phyloP scores from a whole-genome alignment of 2,329 filamentous ascomycete species.

The Thelonectria rubi region DNA sequence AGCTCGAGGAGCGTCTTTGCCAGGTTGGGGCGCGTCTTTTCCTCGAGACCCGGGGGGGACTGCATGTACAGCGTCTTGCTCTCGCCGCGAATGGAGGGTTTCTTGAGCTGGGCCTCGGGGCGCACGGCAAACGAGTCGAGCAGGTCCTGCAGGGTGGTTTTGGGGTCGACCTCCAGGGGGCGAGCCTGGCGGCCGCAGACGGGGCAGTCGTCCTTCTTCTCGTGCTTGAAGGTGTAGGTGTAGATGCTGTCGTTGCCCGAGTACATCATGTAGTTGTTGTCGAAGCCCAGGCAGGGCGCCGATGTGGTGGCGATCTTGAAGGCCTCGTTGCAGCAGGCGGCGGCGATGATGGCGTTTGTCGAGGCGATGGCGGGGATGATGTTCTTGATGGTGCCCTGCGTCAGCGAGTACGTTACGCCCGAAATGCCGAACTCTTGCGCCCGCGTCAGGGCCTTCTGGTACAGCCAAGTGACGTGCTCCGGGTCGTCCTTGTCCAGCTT shows the following conservation, averaged over 20 bases:
- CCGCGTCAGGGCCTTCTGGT: conserved; percentile 81
- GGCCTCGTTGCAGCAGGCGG: conserved; percentile 95
- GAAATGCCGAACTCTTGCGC: conserved; percentile 89
- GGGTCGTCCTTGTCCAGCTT: conserved; percentile 94
- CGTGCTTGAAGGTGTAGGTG: conserved; percentile 95
- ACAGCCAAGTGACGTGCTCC: conserved; percentile 97
- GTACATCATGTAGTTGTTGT: conserved; percentile 99
- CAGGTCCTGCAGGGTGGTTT: conserved; percentile 81
- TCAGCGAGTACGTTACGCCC: conserved; percentile 94
- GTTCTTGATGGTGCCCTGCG: conserved; percentile 98
- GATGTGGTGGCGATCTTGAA: conserved; percentile 89
- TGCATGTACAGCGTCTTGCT: conserved; percentile 92
- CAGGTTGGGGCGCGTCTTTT: conserved; percentile 85
- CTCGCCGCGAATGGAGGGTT: conserved; percentile 82
- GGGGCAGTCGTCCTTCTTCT: conserved; percentile 93
- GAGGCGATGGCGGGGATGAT: conserved; percentile 99
- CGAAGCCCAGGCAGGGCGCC: conserved; percentile 80
- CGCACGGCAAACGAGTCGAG: conserved; percentile 83
- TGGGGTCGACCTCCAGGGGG: conserved; percentile 75
- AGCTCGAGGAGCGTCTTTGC: conserved; percentile 79
- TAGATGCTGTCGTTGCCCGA: conserved; percentile 95
- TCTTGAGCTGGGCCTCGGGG: conserved; percentile 93
- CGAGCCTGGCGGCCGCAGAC: conserved; percentile 89
- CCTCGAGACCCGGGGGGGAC: conserved; percentile 80
- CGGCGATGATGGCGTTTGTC: conserved; percentile 96